A percentile compares a stretch with the other conserved stretches of the same genome.
Conservation (phyloP, 2,329 filamentous ascomycete genomes). For the Fusarium tricinctum region DNA sequence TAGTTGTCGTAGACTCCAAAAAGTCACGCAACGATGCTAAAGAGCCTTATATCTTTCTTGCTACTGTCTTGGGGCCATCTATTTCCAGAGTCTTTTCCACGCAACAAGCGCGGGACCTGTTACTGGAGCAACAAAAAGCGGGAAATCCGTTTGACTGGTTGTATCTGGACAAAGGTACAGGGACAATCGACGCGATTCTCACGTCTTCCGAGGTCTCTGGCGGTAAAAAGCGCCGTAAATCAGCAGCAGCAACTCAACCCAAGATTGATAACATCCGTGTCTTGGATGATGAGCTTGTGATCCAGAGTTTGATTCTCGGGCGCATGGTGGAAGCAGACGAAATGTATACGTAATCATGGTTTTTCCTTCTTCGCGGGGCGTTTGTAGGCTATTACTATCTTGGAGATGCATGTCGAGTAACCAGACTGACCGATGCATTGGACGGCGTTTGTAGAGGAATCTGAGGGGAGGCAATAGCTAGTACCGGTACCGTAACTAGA, state of each 20-base stretch:
- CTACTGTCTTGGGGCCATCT: conserved; percentile 80
- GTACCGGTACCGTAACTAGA: conserved; percentile 6
- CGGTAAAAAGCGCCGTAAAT: conserved; percentile 60
- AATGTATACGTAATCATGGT: conserved; percentile 42
- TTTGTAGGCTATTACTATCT: conserved; percentile 36
- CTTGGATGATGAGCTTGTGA: conserved; percentile 86
- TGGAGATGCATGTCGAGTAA: conserved; percentile 17
- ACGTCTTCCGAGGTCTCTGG: conserved; percentile 40
- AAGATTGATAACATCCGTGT: conserved; percentile 71
- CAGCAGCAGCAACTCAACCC: conserved; percentile 31
- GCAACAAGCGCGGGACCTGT: conserved; percentile 71
- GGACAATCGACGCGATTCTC: conserved; percentile 67
- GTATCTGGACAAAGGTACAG: conserved; percentile 78
- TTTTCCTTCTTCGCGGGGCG: conserved; percentile 23
- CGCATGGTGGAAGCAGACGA: conserved; percentile 77
- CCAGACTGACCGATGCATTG: conserved; percentile 26
- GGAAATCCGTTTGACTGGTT: conserved; percentile 78
- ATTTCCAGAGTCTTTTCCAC: conserved; percentile 76
- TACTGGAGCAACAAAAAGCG: conserved; percentile 65
- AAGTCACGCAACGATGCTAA: conserved; percentile 74
- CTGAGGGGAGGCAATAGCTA: conserved; percentile 11
- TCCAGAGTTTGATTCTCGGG: conserved; percentile 92
- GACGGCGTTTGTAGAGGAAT: conserved; percentile 38
- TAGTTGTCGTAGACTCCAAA: conserved; percentile 74
- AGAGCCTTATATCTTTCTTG: conserved; percentile 84